Evolutionary conservation across 495 filamentous ascomycete genomes (phyloP).

Genomic region (Evansstolkia leycettana): DNA sequence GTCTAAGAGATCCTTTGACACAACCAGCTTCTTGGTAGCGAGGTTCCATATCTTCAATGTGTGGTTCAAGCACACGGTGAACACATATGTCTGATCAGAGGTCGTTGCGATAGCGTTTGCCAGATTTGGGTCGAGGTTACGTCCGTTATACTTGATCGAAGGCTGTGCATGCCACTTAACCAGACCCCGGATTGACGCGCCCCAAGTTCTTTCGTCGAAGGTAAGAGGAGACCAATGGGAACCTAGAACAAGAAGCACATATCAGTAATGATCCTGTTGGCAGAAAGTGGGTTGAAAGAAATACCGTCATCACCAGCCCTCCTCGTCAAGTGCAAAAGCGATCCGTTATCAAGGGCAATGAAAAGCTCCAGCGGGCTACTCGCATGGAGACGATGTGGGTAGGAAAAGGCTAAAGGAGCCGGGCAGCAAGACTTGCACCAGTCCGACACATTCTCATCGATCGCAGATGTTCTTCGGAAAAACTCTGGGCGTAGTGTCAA

Average conservation of each 20-base stretch:
- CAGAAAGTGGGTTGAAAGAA: conserved; percentile 4
- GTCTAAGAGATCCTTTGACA: conserved; percentile 59
- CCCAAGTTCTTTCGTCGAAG: conserved; percentile 71
- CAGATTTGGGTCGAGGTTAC: conserved; percentile 51
- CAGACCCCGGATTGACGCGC: conserved; percentile 54
- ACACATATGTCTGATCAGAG: conserved; percentile 57
- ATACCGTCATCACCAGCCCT: conserved; percentile 55
- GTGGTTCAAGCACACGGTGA: conserved; percentile 79
- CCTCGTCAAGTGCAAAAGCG: conserved; percentile 59
- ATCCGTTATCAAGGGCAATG: conserved; percentile 71
- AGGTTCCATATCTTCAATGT: conserved; percentile 79
- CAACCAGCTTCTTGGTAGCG: conserved; percentile 54
- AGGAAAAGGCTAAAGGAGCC: conserved; percentile 60
- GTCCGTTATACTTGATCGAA: conserved; percentile 50
- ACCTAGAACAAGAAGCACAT: conserved; percentile 23
- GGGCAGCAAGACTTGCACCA: conserved; percentile 66
- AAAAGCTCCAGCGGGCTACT: conserved; percentile 60
- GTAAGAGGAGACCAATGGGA: conserved; percentile 64
- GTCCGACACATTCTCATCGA: conserved; percentile 57
- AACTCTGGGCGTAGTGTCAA: conserved; percentile 69
- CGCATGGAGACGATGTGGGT: conserved; percentile 70
- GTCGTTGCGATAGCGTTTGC: conserved; percentile 52
- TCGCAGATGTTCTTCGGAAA: conserved; percentile 53
- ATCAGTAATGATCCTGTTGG: no score
- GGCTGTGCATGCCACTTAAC: conserved; percentile 57